phyloP scores from a whole-genome alignment of 805 yeast species.

The Phaffomyces thermotolerans region DNA sequence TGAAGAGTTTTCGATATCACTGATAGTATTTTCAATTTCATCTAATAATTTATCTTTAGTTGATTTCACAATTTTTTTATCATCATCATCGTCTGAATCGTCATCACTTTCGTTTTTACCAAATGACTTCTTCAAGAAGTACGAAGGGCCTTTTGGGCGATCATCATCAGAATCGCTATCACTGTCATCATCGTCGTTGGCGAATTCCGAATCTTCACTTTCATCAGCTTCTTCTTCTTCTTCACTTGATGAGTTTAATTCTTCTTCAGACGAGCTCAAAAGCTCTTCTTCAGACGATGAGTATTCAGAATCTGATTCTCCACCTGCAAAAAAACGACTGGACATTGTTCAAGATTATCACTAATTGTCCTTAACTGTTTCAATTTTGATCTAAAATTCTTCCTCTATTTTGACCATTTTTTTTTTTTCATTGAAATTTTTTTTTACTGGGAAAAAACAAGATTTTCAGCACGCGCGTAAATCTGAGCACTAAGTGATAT shows the following conservation, averaged over 20 bases:
- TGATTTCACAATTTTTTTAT: conserved; percentile 80
- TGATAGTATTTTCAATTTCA: conserved; percentile 66
- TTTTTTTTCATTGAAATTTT: conserved; percentile 8
- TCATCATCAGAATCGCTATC: conserved; percentile 38
- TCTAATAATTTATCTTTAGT: conserved; percentile 90
- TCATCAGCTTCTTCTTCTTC: conserved; percentile 25
- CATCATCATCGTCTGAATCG: conserved; percentile 56
- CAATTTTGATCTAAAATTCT: too few relatives aligned
- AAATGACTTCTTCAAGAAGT: conserved; percentile 35
- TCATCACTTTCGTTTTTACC: conserved; percentile 32
- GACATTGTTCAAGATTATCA: conserved; percentile 46
- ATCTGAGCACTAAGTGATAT: conserved; percentile 4
- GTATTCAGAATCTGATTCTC: conserved; percentile 36
- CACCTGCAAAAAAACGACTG: conserved; percentile 68
- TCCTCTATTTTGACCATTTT: conserved; percentile 13
- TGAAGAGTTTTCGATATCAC: conserved; percentile 60
- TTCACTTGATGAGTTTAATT: conserved; percentile 23
- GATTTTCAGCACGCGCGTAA: conserved; percentile 8
- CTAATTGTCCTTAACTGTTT: too few relatives aligned
- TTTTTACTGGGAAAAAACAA: too few relatives aligned
- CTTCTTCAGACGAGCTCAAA: conserved; percentile 34
- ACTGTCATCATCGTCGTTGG: conserved; percentile 25
- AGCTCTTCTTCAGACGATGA: conserved; percentile 39
- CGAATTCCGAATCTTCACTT: conserved; percentile 30
- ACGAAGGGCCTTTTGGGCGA: conserved; percentile 36